Evolutionary conservation across 345 rosid genomes (phyloP).

Genomic region (Salix viminalis): DNA sequence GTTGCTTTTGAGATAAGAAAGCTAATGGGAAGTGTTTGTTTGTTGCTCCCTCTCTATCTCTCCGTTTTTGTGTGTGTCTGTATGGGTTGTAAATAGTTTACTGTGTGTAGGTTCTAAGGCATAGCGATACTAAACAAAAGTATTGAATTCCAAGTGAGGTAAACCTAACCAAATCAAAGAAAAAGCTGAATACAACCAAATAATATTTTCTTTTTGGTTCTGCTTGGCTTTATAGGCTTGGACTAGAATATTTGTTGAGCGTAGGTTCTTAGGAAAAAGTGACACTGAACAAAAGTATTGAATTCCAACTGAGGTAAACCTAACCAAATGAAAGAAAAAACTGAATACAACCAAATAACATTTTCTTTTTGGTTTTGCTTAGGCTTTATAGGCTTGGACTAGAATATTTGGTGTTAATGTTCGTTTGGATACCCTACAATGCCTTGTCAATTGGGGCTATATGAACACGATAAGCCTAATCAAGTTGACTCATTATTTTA

Average conservation of each 20-base stretch:
- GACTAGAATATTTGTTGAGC: neutral
- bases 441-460: neutral
- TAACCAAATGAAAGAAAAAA: neutral
- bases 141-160: neutral
- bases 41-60: too few relatives aligned
- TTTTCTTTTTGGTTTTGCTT: neutral
- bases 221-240: neutral
- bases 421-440: neutral
- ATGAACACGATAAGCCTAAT: neutral
- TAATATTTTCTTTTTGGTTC: neutral
- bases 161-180: neutral
- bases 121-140: neutral
- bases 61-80: neutral
- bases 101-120: neutral
- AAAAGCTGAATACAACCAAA: neutral
- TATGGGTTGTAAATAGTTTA: neutral
- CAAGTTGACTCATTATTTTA: neutral
- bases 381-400: neutral
- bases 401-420: neutral
- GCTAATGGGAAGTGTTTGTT: neutral
- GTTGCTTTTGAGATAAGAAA: slow-evolving; percentile 6
- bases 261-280: neutral
- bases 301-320: neutral
- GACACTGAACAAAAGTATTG: neutral
- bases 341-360: neutral